These are phyloP conservation scores for Hemisphaericaspora subhashii DNA, from an alignment of 1,139 yeast species.

Conservation along the genomic window DNA sequence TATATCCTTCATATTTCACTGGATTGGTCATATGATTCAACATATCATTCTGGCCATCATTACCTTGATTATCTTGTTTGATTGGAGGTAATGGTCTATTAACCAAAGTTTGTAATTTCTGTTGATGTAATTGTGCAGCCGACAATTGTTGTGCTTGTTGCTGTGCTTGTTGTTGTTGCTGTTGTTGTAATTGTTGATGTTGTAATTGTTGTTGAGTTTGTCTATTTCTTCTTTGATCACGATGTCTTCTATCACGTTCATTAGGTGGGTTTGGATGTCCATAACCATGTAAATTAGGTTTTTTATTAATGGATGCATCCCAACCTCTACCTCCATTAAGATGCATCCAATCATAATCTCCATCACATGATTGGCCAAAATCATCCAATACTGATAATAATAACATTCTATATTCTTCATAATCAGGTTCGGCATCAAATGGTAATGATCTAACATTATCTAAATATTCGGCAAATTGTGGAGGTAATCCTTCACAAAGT, in stretches of 20 bases:
- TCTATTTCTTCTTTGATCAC: slow-evolving; percentile 43
- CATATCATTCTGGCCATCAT: slow-evolving; percentile 12
- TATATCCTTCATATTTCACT: slow-evolving; percentile 15
- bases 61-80: slow-evolving; percentile 39
- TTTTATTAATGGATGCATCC: slow-evolving; percentile 79
- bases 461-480: slow-evolving; percentile 83
- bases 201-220: slow-evolving; percentile 34
- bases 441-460: slow-evolving; percentile 79
- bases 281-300: slow-evolving; percentile 89
- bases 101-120: slow-evolving; percentile 51
- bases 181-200: slow-evolving; percentile 23
- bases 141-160: slow-evolving; percentile 27
- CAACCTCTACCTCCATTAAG: slow-evolving; percentile 91
- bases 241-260: slow-evolving; percentile 54
- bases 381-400: slow-evolving; percentile 73
- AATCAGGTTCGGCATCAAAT: slow-evolving; percentile 94
- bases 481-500: slow-evolving; percentile 79
- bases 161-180: slow-evolving; percentile 23
- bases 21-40: slow-evolving; percentile 13
- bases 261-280: slow-evolving; percentile 64
- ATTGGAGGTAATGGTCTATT: slow-evolving; percentile 53
- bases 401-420: slow-evolving; percentile 75
- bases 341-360: slow-evolving; percentile 92
- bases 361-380: slow-evolving; percentile 75
- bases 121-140: slow-evolving; percentile 50